Base-by-base conservation (phyloP, 2,329 filamentous ascomycete species). In the Trichoderma endophyticum region DNA sequence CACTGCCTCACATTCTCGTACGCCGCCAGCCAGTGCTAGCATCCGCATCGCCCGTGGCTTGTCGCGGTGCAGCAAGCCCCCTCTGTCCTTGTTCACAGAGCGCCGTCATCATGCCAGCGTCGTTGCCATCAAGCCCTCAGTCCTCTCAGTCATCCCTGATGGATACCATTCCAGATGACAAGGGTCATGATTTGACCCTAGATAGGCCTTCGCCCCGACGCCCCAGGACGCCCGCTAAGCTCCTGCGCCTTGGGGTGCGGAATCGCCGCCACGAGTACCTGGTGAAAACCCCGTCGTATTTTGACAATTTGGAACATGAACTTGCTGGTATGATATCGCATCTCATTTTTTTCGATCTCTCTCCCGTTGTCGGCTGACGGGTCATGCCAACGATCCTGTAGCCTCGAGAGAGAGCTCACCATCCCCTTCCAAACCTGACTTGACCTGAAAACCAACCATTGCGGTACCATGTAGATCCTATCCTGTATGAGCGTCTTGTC, bases 181-280 rank as follows among this genome's bases (percentile, higher is more conserved):
- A 24, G 51, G 59, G 34, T 39, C 48, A 9, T 30, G 36, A 64
- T 21, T 39, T 39, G 26, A n/a, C 51, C 8, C 72, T 72, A 56
- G 78, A 80, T 14, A 83, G 78, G 72, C 86, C 85, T 0, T 79
- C 80, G 11, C 86, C 86, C 6, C 82, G 86, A 26, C 81, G 82
- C 1, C 81, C 81, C 1, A 83, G 79, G 72, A 84, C 86, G 1
- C 80, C 83, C 1, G 78, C 82, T 28, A 80, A 82, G 61, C 73
- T 78, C 5, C 82, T 82, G 4, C 83, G 84, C 62, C 87, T 93
- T 64, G 84, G 85, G 39, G 83, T 88, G 30, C 93, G 92, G 81
- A 97, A 97, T 81, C 87, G 94, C 65, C 88, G 94, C 15, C 91
- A 92, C 75, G 90, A 91, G 77, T 97, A 94, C 78, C 86, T 97